Conservation (phyloP, 2,329 filamentous ascomycete species). For the Aspergillus eucalypticola region DNA sequence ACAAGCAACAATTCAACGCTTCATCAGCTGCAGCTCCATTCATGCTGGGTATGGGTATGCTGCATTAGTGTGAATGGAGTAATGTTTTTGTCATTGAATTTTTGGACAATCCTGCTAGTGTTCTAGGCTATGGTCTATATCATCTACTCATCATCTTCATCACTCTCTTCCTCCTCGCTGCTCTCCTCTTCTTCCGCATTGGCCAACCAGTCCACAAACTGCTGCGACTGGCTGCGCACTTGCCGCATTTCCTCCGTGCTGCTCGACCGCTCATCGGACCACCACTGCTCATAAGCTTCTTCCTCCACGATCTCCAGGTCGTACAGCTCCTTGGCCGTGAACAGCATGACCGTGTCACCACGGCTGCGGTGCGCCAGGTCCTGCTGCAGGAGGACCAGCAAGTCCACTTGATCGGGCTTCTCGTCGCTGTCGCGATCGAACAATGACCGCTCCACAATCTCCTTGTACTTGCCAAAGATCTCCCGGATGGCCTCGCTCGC, state of each 20-base stretch:
- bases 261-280: conserved; percentile 70
- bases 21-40: too few relatives aligned
- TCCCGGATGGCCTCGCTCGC: conserved; percentile 65
- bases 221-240: conserved; percentile 71
- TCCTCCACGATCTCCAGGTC: conserved; percentile 82
- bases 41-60: too few relatives aligned
- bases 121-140: conserved; percentile 2
- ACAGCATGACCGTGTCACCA: conserved; percentile 70
- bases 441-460: conserved; percentile 60
- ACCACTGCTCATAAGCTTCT: conserved; percentile 86
- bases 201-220: conserved; percentile 81
- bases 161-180: conserved; percentile 47
- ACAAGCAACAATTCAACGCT: too few relatives aligned
- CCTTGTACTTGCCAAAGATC: conserved; percentile 65
- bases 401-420: conserved; percentile 76
- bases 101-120: neutral
- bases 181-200: conserved; percentile 71
- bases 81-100: neutral
- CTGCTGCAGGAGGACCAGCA: conserved; percentile 77
- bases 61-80: too few relatives aligned
- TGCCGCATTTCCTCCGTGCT: conserved; percentile 68
- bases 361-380: conserved; percentile 69
- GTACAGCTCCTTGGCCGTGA: conserved; percentile 80
- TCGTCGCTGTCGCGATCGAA: conserved; percentile 55
- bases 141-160: conserved; percentile 16